phyloP scores from a whole-genome alignment of 2,329 filamentous ascomycete species.

The Ophiocordyceps camponoti-leonardi region DNA sequence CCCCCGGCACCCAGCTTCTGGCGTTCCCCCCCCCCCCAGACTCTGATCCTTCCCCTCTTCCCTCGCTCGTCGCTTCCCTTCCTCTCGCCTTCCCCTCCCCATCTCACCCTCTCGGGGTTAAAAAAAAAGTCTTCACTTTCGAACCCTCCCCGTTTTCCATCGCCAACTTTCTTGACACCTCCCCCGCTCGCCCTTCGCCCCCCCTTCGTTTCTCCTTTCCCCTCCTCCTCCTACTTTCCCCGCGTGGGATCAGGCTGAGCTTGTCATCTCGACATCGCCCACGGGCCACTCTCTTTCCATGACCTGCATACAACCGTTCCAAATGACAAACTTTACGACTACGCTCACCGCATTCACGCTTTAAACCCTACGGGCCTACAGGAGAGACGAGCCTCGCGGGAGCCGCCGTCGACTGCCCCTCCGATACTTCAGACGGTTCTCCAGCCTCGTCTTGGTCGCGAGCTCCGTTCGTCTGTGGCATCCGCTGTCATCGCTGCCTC shows the following conservation, averaged over 20 bases:
- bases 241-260: not conserved
- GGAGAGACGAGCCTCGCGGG: conserved; percentile 34
- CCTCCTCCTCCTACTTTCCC: not conserved
- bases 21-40: conserved; percentile 2
- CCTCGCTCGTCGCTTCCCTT: conserved; percentile 4
- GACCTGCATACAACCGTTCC: conserved; percentile 21
- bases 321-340: conserved; percentile 35
- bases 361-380: conserved; percentile 54
- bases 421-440: conserved; percentile 33
- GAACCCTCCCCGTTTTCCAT: conserved; percentile 8
- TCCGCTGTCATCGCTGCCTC: conserved; percentile 7
- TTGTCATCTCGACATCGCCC: not conserved
- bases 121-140: conserved; percentile 3
- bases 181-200: not conserved
- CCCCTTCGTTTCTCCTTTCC: too few species aligned
- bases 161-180: not conserved
- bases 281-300: conserved; percentile 15
- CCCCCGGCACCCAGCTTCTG: conserved; percentile 4
- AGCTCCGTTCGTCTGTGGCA: not conserved
- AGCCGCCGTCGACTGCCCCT: conserved; percentile 22
- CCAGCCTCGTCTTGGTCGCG: not conserved
- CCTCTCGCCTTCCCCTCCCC: conserved; percentile 6
- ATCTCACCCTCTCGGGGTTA: conserved; percentile 3
- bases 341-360: conserved; percentile 45
- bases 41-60: conserved; percentile 4